Conservation (phyloP, 2,329 filamentous ascomycete species). For the Dactylellina cionopaga region DNA sequence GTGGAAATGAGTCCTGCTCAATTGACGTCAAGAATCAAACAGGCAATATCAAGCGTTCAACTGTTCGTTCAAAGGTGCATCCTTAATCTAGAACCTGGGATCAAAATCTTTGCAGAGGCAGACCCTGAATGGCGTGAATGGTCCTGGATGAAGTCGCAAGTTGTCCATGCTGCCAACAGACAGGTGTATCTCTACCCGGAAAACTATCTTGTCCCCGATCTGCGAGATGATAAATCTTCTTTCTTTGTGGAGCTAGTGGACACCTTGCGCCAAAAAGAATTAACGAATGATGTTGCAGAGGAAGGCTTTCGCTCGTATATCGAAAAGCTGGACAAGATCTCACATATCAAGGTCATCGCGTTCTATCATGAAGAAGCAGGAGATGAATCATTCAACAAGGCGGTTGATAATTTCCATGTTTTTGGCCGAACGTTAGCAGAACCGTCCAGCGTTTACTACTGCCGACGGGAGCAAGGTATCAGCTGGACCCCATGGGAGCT, state of each 20-base stretch:
- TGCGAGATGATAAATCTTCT: slow-evolving; percentile 59
- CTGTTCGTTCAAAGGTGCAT: slow-evolving; percentile 59
- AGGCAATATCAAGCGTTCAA: slow-evolving; percentile 58
- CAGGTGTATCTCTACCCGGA: slow-evolving; percentile 60
- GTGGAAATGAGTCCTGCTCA: slow-evolving; percentile 57
- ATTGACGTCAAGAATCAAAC: slow-evolving; percentile 59
- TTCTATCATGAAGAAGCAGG: too few relatives aligned
- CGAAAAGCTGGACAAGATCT: too few relatives aligned
- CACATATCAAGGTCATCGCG: too few relatives aligned
- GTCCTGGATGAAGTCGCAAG: slow-evolving; percentile 58
- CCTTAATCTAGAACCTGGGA: slow-evolving; percentile 53
- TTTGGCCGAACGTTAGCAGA: too few relatives aligned
- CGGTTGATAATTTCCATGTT: too few relatives aligned
- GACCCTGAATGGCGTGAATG: slow-evolving; percentile 49
- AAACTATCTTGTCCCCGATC: slow-evolving; percentile 58
- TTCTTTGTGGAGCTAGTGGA: slow-evolving; percentile 56
- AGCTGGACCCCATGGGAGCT: too few relatives aligned
- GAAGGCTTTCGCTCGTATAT: too few relatives aligned
- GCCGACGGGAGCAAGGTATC: too few relatives aligned
- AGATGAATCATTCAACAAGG: too few relatives aligned
- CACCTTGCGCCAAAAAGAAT: slow-evolving; percentile 56
- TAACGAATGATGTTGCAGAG: too few relatives aligned
- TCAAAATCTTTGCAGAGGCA: background rate
- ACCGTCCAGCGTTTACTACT: too few relatives aligned
- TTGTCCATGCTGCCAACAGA: slow-evolving; percentile 58